Base-by-base conservation (phyloP, 176 grass and related monocot genomes). In the Ananas comosus region DNA sequence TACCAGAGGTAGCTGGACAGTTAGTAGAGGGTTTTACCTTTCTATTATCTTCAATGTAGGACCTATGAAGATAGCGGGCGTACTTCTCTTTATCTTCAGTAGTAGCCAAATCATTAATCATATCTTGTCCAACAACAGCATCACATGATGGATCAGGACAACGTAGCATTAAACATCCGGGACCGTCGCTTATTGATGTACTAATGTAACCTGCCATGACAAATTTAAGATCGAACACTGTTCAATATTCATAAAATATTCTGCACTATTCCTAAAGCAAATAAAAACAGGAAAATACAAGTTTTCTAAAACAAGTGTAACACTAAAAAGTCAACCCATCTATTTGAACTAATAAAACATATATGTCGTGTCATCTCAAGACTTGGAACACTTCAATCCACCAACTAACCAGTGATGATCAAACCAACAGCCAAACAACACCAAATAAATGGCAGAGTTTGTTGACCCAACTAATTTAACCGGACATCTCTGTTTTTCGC, bases 31-130 rank as follows among this genome's bases (percentile, higher is more conserved):
- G 56, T 18, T 53, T 47, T 79, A 93, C 95, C 87, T 99, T 99
- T 78, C 95, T 85, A 79, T 94, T 99, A 88, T 99, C 95, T 88
- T 99, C 95, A 5, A 99, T 84, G 81, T 99, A 99, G 74, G 95
- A 99, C 79, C 95, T 91, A 64, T 85, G 66, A 73, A 99, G 77
- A 88, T 94, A 99, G 13, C 95, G 80, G 18, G 47, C 74, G 75
- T 99, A 99, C 75, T 94, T 99, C 75, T 94, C 80, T 65, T 49
- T 91, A 83, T 93, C 87, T 68, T 93, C 90, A 2, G 77, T 66
- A 72, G 80, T 78, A 81, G 89, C 75, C 67, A 88, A 80, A 4
- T 22, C 67, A 73, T 88, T 83, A 72, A 99, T 77, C 87, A 94
- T 99, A 80, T 91, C 78, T 86, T 88, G 82, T 48, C 95, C 80